A percentile compares a stretch with the other conserved stretches of the same genome.
Conservation (phyloP, 805 yeast species). For the Saturnispora galanensis region DNA sequence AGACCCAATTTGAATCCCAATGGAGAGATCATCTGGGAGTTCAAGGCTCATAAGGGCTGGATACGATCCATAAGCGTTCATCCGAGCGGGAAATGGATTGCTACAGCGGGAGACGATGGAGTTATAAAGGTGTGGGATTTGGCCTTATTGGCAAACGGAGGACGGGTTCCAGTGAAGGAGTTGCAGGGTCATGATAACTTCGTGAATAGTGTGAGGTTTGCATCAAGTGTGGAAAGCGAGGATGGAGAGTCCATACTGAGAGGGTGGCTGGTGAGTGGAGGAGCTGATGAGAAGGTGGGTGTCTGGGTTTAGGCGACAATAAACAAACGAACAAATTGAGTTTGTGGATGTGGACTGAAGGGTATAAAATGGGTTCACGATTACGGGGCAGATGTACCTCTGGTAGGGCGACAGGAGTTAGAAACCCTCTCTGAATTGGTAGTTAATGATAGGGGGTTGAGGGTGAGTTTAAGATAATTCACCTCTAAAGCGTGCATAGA, state of each 20-base stretch:
- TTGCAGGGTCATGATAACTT: slow-evolving; percentile 67
- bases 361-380: too few species aligned
- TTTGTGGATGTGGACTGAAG: too few species aligned
- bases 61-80: slow-evolving; percentile 60
- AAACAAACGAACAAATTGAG: too few species aligned
- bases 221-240: slow-evolving; percentile 31
- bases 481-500: too few species aligned
- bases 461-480: too few species aligned
- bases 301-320: slow-evolving; percentile 33
- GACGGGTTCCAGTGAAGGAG: slow-evolving; percentile 15
- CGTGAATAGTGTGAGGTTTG: slow-evolving; percentile 52
- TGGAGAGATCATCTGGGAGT: slow-evolving; percentile 46
- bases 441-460: too few species aligned
- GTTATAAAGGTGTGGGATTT: slow-evolving; percentile 73
- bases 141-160: slow-evolving; percentile 22
- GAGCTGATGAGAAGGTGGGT: slow-evolving; percentile 45
- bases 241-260: slow-evolving; percentile 24
- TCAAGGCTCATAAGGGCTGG: slow-evolving; percentile 82
- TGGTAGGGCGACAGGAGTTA: too few species aligned
- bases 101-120: slow-evolving; percentile 74
- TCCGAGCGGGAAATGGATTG: slow-evolving; percentile 62
- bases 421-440: too few species aligned
- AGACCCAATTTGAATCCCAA: slow-evolving; percentile 45
- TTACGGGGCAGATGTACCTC: too few species aligned
- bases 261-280: slow-evolving; percentile 55